A percentile compares a stretch with the other conserved stretches of the same genome.
phyloP scores from a whole-genome alignment of 805 yeast species.

The Candida quercuum region DNA sequence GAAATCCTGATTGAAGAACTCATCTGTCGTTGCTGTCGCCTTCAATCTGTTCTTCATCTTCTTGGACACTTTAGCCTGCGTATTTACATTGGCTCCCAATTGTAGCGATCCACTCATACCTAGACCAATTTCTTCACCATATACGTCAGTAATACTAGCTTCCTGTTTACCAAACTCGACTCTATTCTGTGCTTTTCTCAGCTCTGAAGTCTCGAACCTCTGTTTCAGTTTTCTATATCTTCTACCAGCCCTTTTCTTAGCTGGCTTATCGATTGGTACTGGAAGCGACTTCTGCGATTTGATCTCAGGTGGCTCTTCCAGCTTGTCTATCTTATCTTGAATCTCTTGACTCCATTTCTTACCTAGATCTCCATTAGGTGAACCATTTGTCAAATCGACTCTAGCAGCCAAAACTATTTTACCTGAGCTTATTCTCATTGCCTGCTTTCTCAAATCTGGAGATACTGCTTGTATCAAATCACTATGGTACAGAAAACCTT shows the following conservation, averaged over 20 bases:
- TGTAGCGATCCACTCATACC: conserved; percentile 50
- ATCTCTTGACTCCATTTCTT: conserved; percentile 55
- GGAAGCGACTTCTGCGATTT: conserved; percentile 60
- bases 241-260: conserved; percentile 84
- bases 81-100: conserved; percentile 34
- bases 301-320: conserved; percentile 72
- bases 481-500: conserved; percentile 63
- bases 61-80: conserved; percentile 57
- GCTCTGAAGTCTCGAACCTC: conserved; percentile 73
- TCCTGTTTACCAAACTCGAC: conserved; percentile 80
- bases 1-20: conserved; percentile 18
- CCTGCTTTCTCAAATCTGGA: conserved; percentile 55
- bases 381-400: conserved; percentile 51
- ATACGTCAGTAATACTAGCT: conserved; percentile 52
- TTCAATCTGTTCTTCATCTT: conserved; percentile 46
- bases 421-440: conserved; percentile 73
- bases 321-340: conserved; percentile 56
- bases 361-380: conserved; percentile 51
- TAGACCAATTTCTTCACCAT: conserved; percentile 78
- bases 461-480: conserved; percentile 57
- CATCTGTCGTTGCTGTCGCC: conserved; percentile 5
- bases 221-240: conserved; percentile 76
- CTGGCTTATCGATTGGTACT: conserved; percentile 60
- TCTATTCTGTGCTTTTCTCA: conserved; percentile 78
- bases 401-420: conserved; percentile 81